A percentile compares a stretch with the other conserved stretches of the same genome.
These are phyloP conservation scores for Trametopsis cervina DNA, from an alignment of 768 basidiomycete genomes.

Conservation along the genomic window DNA sequence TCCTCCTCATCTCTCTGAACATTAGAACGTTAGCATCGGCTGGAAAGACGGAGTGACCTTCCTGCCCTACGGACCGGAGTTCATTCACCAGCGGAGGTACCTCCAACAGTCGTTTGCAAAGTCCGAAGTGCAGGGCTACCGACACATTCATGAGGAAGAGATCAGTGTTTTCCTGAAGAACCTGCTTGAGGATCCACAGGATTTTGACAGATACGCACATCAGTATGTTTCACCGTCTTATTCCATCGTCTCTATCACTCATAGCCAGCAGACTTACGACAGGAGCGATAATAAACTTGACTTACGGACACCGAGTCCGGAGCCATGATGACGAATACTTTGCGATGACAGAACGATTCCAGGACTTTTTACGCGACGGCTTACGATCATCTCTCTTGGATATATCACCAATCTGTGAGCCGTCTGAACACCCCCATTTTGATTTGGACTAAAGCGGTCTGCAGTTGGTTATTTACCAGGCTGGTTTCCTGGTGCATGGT, in stretches of 20 bases:
- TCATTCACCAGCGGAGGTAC: slow-evolving; percentile 13
- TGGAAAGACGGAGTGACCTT: slow-evolving; percentile 15
- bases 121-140: slow-evolving; percentile 14
- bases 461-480: slow-evolving; percentile 3
- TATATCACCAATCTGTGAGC: not conserved
- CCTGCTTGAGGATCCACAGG: slow-evolving; percentile 21
- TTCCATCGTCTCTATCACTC: not conserved
- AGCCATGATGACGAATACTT: slow-evolving; percentile 26
- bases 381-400: not conserved
- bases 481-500: slow-evolving; percentile 12
- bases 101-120: slow-evolving; percentile 2
- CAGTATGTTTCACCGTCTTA: not conserved
- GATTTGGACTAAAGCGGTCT: no score
- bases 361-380: no score
- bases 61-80: slow-evolving; percentile 15
- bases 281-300: slow-evolving; percentile 24
- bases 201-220: slow-evolving; percentile 13
- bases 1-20: not conserved
- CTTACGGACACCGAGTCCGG: slow-evolving; percentile 26
- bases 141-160: slow-evolving; percentile 21
- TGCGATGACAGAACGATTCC: slow-evolving; percentile 19
- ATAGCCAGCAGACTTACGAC: slow-evolving; percentile 14
- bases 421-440: no score
- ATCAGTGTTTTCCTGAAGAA: slow-evolving; percentile 19
- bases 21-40: slow-evolving; percentile 9